Evolutionary conservation across 768 basidiomycete genomes (phyloP).

Genomic region (Trametes maxima): DNA sequence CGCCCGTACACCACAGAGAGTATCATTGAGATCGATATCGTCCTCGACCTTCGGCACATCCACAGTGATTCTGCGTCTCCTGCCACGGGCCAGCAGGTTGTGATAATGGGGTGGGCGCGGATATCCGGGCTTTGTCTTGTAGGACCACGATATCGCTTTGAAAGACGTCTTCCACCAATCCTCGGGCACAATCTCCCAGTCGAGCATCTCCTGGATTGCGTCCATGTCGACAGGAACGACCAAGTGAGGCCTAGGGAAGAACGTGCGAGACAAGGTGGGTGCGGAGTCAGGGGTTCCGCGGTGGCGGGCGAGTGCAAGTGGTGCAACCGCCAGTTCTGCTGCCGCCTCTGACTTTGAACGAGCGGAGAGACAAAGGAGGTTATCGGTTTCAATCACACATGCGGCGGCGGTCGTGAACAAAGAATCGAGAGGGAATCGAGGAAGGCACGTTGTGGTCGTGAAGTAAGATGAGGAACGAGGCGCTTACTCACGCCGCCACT

Average conservation of each 20-base stretch:
- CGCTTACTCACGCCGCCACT: conserved; percentile 15
- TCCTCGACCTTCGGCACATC: conserved; percentile 3
- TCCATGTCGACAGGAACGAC: not conserved
- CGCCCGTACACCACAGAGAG: conserved; percentile 28
- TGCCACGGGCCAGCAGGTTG: conserved; percentile 23
- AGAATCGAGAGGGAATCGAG: not conserved
- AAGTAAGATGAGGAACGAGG: conserved; percentile 17
- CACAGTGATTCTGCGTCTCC: conserved; percentile 6
- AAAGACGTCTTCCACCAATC: conserved; percentile 28
- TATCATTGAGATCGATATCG: conserved; percentile 26
- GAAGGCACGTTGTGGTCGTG: conserved; percentile 26
- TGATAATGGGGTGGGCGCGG: conserved; percentile 27
- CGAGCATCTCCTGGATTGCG: conserved; percentile 4
- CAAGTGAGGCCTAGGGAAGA: not conserved
- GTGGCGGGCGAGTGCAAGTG: not conserved
- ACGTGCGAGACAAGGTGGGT: not conserved
- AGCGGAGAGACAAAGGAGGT: conserved; percentile 21
- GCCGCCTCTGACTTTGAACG: conserved; percentile 22
- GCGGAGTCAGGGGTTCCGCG: conserved; percentile 13
- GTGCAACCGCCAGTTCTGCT: conserved; percentile 8
- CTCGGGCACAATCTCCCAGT: conserved; percentile 21
- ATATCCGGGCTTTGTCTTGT: conserved; percentile 20
- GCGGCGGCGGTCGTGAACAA: conserved; percentile 22
- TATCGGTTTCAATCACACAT: conserved; percentile 26
- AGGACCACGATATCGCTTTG: conserved; percentile 22